Evolutionary conservation across 805 yeast species (phyloP).

Genomic region (Clavispora fructus): DNA sequence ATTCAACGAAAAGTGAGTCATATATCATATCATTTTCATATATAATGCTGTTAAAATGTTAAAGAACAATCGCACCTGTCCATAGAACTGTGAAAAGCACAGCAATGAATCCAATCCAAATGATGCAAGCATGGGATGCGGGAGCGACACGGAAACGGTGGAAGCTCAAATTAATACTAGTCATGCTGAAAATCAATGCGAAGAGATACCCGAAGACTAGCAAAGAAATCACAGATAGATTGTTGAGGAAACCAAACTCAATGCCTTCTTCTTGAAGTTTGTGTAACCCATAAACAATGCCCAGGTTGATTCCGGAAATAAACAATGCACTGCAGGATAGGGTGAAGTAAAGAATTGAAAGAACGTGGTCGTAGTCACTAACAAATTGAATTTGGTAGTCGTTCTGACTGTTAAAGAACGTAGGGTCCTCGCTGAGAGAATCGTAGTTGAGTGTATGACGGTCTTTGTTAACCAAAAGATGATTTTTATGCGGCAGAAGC

Average conservation of each 20-base stretch:
- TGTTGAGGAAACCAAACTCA: slow-evolving; percentile 23
- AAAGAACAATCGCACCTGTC: slow-evolving; percentile 7
- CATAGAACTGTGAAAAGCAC: slow-evolving; percentile 19
- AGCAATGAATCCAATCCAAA: slow-evolving; percentile 22
- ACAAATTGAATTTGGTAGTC: slow-evolving; percentile 23
- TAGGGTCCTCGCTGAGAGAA: slow-evolving; percentile 30
- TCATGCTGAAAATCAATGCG: slow-evolving; percentile 29
- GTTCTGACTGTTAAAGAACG: slow-evolving; percentile 17
- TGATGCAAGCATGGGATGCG: slow-evolving; percentile 16
- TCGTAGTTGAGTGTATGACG: slow-evolving; percentile 19
- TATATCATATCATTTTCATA: neutral
- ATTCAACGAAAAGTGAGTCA: neutral
- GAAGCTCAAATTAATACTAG: slow-evolving; percentile 30
- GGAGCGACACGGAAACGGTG: slow-evolving; percentile 28
- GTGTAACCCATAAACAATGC: slow-evolving; percentile 31
- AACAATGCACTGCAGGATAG: slow-evolving; percentile 31
- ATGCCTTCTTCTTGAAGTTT: slow-evolving; percentile 19
- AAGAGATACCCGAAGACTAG: slow-evolving; percentile 28
- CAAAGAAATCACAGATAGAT: slow-evolving; percentile 27
- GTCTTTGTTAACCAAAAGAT: slow-evolving; percentile 4
- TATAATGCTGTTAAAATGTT: neutral
- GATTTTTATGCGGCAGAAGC: neutral
- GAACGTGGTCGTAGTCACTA: slow-evolving; percentile 31
- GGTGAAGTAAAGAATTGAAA: slow-evolving; percentile 33
- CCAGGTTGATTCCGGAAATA: slow-evolving; percentile 35